phyloP scores from a whole-genome alignment of 2,329 filamentous ascomycete genomes.

The Venturia oleaginea region DNA sequence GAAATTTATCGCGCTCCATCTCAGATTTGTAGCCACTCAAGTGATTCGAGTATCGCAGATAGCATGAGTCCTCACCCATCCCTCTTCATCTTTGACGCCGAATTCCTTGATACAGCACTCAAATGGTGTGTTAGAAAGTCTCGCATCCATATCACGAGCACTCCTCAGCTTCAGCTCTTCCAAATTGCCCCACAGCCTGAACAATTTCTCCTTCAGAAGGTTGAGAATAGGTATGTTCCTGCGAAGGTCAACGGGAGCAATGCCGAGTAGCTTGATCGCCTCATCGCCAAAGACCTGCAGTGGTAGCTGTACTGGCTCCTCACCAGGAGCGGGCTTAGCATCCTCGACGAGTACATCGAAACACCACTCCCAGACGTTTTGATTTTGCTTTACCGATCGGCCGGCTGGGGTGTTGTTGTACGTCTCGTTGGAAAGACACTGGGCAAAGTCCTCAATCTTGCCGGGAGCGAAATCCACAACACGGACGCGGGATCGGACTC shows the following conservation, averaged over 20 bases:
- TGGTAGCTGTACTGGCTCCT: slow-evolving; percentile 18
- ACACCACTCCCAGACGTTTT: slow-evolving; percentile 64
- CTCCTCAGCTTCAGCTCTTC: slow-evolving; percentile 62
- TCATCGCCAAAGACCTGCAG: slow-evolving; percentile 55
- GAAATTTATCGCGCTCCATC: not conserved
- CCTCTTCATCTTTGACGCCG: slow-evolving; percentile 24
- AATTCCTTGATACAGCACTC: slow-evolving; percentile 37
- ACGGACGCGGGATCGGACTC: slow-evolving; percentile 61
- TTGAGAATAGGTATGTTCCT: slow-evolving; percentile 24
- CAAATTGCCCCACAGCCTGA: slow-evolving; percentile 76
- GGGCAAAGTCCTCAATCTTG: slow-evolving; percentile 61
- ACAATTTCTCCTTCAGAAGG: slow-evolving; percentile 58
- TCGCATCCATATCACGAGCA: slow-evolving; percentile 19
- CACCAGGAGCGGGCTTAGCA: slow-evolving; percentile 30
- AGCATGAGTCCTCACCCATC: slow-evolving; percentile 26
- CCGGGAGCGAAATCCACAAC: slow-evolving; percentile 73
- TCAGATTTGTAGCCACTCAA: not conserved
- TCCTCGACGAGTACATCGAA: slow-evolving; percentile 76
- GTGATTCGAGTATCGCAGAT: slow-evolving; percentile 23
- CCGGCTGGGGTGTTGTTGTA: slow-evolving; percentile 37
- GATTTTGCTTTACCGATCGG: slow-evolving; percentile 26
- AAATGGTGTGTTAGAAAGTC: slow-evolving; percentile 33
- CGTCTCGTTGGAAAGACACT: slow-evolving; percentile 29
- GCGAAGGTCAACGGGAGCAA: slow-evolving; percentile 43
- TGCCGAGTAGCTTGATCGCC: slow-evolving; percentile 47